Percentiles rank a stretch among this genome's conserved stretches.
Evolutionary conservation across 2,329 filamentous ascomycete species (phyloP).

Genomic region (Parafenestella ontariensis): DNA sequence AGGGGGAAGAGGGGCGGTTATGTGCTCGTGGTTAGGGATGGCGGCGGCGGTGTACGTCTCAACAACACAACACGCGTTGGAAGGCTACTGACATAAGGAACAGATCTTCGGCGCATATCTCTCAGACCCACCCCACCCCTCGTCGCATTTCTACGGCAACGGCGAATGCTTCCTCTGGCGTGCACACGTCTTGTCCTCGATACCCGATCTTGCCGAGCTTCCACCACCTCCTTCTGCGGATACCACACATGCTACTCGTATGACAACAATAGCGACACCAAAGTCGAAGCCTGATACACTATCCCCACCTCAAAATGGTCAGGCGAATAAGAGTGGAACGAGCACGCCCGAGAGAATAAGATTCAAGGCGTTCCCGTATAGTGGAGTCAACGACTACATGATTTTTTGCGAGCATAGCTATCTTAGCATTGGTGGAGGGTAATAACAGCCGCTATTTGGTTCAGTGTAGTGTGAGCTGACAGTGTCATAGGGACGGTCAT

Average conservation of each 20-base stretch:
- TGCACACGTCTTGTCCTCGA: constrained; percentile 68
- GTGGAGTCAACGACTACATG: constrained; percentile 94
- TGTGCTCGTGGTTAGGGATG: constrained; percentile 85
- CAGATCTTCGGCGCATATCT: constrained; percentile 89
- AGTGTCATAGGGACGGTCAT: constrained; percentile 69
- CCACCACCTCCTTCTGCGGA: constrained; percentile 75
- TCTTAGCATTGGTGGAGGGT: constrained; percentile 83
- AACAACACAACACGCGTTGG: neutral
- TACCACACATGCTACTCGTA: constrained; percentile 66
- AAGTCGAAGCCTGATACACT: constrained; percentile 29
- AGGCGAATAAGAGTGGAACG: constrained; percentile 50
- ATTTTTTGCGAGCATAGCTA: constrained; percentile 89
- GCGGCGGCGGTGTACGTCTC: constrained; percentile 70
- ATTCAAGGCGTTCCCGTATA: constrained; percentile 97
- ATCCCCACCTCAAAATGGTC: constrained; percentile 30
- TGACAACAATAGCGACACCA: constrained; percentile 62
- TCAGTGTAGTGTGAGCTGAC: constrained; percentile 2
- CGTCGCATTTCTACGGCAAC: constrained; percentile 88
- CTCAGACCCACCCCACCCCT: constrained; percentile 83
- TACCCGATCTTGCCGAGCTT: constrained; percentile 59
- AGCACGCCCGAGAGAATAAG: constrained; percentile 77
- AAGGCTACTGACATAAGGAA: constrained; percentile 9
- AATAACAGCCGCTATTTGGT: constrained; percentile 32
- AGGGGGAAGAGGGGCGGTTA: constrained; percentile 78
- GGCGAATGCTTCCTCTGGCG: constrained; percentile 96